A percentile compares a stretch with the other conserved stretches of the same genome.
phyloP scores from a whole-genome alignment of 371 early-diverging fungal genomes.

The Vairimorpha ceranae region DNA sequence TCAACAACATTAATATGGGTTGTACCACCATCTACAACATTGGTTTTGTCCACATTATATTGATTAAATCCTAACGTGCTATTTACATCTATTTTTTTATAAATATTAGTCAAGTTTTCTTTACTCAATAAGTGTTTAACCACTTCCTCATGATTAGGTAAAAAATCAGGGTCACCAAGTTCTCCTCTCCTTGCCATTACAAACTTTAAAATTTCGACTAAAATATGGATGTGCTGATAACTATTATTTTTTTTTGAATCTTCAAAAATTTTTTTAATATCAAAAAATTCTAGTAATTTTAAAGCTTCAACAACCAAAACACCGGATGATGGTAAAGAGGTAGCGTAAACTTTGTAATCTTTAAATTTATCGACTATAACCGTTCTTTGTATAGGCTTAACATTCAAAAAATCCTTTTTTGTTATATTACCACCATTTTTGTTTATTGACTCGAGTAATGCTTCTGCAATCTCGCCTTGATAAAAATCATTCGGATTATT shows the following conservation, averaged over 20 bases:
- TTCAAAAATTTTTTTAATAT: conserved; percentile 60
- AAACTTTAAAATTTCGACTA: conserved; percentile 80
- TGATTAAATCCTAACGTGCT: conserved; percentile 22
- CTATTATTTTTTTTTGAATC: not conserved
- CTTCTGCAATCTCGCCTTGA: conserved; percentile 71
- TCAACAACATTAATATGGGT: conserved; percentile 85
- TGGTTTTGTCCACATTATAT: conserved; percentile 18
- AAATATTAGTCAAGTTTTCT: conserved; percentile 66
- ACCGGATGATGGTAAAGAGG: conserved; percentile 64
- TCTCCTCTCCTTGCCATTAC: conserved; percentile 75
- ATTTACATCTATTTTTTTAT: conserved; percentile 54
- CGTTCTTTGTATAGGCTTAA: conserved; percentile 66
- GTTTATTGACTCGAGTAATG: conserved; percentile 68
- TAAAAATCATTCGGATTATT: conserved; percentile 80
- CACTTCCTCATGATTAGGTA: conserved; percentile 13
- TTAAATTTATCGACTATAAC: conserved; percentile 69
- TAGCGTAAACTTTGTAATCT: conserved; percentile 59
- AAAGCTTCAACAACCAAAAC: conserved; percentile 73
- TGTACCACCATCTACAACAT: conserved; percentile 80
- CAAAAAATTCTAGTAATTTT: conserved; percentile 73
- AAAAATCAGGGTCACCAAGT: conserved; percentile 72
- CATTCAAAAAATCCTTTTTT: conserved; percentile 69
- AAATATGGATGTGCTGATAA: conserved; percentile 56
- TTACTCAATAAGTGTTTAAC: conserved; percentile 66
- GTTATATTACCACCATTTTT: conserved; percentile 73